A percentile compares a stretch with the other conserved stretches of the same genome.
Conservation (phyloP, 2,329 filamentous ascomycete species). For the Colletotrichum filicis region DNA sequence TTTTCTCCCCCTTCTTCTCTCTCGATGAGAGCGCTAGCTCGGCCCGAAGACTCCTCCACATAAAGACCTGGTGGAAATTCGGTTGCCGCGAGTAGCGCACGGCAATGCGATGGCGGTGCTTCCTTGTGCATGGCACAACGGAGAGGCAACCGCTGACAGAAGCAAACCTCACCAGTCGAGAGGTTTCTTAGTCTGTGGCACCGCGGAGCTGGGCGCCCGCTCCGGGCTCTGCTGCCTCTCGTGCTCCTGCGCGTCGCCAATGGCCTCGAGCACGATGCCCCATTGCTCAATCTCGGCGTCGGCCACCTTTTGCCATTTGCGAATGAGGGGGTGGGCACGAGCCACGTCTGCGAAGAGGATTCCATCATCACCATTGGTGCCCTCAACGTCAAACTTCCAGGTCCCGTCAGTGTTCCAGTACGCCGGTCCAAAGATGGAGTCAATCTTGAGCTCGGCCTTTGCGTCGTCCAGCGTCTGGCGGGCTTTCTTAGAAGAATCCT, state of each 20-base stretch:
- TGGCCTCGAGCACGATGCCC: constrained; percentile 46
- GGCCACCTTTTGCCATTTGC: constrained; percentile 64
- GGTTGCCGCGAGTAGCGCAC: neutral
- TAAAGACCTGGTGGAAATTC: neutral
- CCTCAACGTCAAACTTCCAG: constrained; percentile 71
- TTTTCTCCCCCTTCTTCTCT: neutral
- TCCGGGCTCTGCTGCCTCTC: constrained; percentile 40
- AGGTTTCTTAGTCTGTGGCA: constrained; percentile 43
- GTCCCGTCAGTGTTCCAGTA: constrained; percentile 78
- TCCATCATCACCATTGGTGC: constrained; percentile 46
- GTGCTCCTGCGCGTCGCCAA: constrained; percentile 46
- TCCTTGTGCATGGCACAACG: neutral
- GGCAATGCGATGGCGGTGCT: neutral
- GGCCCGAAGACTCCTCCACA: constrained; percentile 1
- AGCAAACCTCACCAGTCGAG: constrained; percentile 49
- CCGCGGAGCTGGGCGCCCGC: constrained; percentile 38
- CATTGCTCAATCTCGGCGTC: constrained; percentile 46
- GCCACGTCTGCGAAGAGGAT: constrained; percentile 72
- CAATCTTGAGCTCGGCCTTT: constrained; percentile 67
- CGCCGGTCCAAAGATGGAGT: constrained; percentile 70
- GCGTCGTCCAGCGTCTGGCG: constrained; percentile 58
- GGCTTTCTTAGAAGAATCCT: constrained; percentile 13
- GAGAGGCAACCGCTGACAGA: neutral
- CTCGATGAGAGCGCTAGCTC: neutral
- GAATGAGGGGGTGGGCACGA: constrained; percentile 73